A percentile compares a stretch with the other conserved stretches of the same genome.
These are phyloP conservation scores for Fomitopsis serialis DNA, from an alignment of 768 basidiomycete species.

Conservation along the genomic window DNA sequence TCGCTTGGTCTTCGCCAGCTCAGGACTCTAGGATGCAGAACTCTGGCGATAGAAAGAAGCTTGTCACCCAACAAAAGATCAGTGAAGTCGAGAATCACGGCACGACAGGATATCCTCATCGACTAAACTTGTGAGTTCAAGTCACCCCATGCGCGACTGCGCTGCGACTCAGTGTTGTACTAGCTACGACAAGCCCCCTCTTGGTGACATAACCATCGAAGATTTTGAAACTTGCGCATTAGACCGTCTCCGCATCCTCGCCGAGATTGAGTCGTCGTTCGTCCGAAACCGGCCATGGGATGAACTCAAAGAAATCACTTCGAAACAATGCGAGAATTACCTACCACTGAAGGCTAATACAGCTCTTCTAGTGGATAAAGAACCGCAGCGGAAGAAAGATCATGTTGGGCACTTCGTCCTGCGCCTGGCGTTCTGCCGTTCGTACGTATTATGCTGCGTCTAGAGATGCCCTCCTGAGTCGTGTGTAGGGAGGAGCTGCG, in stretches of 20 bases:
- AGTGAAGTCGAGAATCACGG: constrained; percentile 21
- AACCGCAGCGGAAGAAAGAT: constrained; percentile 73
- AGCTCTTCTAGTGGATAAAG: constrained; percentile 40
- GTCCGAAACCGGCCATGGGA: constrained; percentile 80
- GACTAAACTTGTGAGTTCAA: constrained; percentile 70
- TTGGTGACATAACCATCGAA: constrained; percentile 87
- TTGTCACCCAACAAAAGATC: neutral
- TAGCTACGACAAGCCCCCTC: constrained; percentile 85
- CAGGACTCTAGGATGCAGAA: neutral
- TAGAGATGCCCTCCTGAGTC: neutral
- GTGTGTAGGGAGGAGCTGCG: constrained; percentile 78
- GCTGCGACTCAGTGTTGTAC: constrained; percentile 4
- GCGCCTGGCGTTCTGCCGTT: constrained; percentile 90
- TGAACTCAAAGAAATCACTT: constrained; percentile 64
- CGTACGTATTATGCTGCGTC: constrained; percentile 54
- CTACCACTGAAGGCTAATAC: constrained; percentile 60
- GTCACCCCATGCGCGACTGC: constrained; percentile 2
- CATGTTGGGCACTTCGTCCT: constrained; percentile 92
- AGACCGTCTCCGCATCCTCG: constrained; percentile 79
- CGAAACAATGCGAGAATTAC: constrained; percentile 65
- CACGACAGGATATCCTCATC: constrained; percentile 44
- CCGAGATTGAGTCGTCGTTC: constrained; percentile 86
- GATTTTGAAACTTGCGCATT: constrained; percentile 93
- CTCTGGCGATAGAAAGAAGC: neutral
- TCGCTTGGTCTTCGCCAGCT: neutral